Evolutionary conservation across 257 asterid genomes (phyloP), one percentile per base, ranked within the genome.

Genomic region (Ophiorrhiza pumila): DNA sequence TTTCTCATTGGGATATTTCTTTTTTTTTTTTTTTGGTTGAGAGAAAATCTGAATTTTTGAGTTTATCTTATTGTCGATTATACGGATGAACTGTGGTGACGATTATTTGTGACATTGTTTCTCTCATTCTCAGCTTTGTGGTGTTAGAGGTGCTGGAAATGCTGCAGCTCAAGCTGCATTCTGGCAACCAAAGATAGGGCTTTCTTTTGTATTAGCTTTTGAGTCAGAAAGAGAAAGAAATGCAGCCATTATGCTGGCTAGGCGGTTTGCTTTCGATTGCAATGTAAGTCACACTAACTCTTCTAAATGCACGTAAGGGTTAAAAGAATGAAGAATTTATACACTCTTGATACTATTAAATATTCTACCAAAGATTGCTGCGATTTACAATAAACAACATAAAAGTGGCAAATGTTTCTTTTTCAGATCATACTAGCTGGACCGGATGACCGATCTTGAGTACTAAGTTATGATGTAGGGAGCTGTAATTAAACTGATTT

Each of bases 71-170:
- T 65, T n/a, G 22, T 42, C 45, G 37, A 17, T 63, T 41, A 65
- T 43, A 6, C 29, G 34, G 25, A 12, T 29, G 56, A 6, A 41
- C 37, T 70, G 10, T 15, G 22, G 22, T 60, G 41, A 2, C 42
- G 15, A n/a, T 65, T 49, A 23, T 74, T 64, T 56, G 68, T 57
- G 42, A 58, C 34, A 18, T 64, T 49, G 23, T 39, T 76, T 65
- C 43, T 65, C 20, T 43, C 39, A 57, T 41, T 69, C 43, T 50
- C 86, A 93, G 98, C 84, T 93, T 11, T 93, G 98, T 82, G 98
- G 98, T 64, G 87, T 91, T 72, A 84, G 98, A 91, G 98, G 98
- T 39, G 95, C 96, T 25, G 98, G 98, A 3, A 93, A 85, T 71
- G 97, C 96, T n/a, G 98, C 98, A 53, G 93, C 94, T 34, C 97